Evolutionary conservation across 2,329 filamentous ascomycete species (phyloP).

Genomic region (Penicillium griseofulvum): DNA sequence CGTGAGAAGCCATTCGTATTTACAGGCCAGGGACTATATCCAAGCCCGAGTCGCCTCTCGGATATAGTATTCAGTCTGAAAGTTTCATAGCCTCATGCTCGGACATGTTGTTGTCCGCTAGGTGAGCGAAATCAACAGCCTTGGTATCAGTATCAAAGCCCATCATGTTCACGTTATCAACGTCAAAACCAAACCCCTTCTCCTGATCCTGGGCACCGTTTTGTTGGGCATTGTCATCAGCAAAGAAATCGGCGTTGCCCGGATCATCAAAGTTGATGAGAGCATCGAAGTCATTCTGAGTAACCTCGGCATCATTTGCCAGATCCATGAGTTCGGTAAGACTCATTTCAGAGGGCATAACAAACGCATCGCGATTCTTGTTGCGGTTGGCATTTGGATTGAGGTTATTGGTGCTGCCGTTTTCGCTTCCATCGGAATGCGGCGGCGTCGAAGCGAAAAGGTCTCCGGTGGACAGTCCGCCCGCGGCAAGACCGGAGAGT

Average conservation of each 20-base stretch:
- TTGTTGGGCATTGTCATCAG: constrained; percentile 26
- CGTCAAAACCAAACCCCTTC: constrained; percentile 21
- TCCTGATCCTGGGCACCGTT: constrained; percentile 5
- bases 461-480: constrained; percentile 25
- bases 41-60: not conserved
- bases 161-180: constrained; percentile 21
- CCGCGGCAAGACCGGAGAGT: constrained; percentile 14
- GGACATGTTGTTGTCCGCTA: constrained; percentile 6
- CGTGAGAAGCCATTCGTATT: not conserved
- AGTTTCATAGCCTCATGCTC: not conserved
- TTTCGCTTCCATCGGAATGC: constrained; percentile 44
- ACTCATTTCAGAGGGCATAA: constrained; percentile 37
- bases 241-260: constrained; percentile 33
- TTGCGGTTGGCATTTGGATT: constrained; percentile 28
- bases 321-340: constrained; percentile 44
- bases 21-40: not conserved
- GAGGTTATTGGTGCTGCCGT: constrained; percentile 41
- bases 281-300: constrained; percentile 47
- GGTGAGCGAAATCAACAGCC: constrained; percentile 18
- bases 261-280: constrained; percentile 48
- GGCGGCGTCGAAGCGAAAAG: constrained; percentile 43
- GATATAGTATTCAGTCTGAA: not conserved
- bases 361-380: constrained; percentile 23
- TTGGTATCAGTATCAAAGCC: constrained; percentile 22
- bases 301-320: constrained; percentile 46